Evolutionary conservation across 192 early-diverging fungal genomes (phyloP).

Genomic region (Entomortierella beljakovae): DNA sequence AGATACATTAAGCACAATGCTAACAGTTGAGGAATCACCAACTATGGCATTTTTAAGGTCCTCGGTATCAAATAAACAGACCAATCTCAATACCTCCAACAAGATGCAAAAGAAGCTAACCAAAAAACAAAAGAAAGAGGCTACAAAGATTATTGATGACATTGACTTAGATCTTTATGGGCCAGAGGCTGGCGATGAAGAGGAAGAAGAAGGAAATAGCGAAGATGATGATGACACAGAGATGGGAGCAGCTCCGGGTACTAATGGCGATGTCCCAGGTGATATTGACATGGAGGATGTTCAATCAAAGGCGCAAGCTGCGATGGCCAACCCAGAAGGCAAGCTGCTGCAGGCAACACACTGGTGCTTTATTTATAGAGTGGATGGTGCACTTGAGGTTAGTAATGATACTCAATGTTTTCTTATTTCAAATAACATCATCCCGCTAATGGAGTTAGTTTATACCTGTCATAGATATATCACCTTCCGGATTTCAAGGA

Average conservation of each 20-base stretch:
- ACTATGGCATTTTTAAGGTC: conserved; percentile 48
- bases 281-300: conserved; percentile 40
- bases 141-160: conserved; percentile 28
- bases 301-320: conserved; percentile 28
- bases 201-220: conserved; percentile 57
- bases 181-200: conserved; percentile 28
- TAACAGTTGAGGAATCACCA: conserved; percentile 41
- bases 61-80: not conserved
- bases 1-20: conserved; percentile 23
- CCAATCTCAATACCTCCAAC: not conserved
- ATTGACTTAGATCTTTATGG: conserved; percentile 52
- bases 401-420: not conserved
- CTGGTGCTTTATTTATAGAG: conserved; percentile 76
- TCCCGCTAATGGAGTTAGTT: no score
- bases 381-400: conserved; percentile 75
- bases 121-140: conserved; percentile 36
- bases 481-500: conserved; percentile 66
- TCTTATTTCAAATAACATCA: no score
- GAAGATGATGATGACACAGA: conserved; percentile 68
- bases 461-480: conserved; percentile 58
- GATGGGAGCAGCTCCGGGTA: conserved; percentile 30
- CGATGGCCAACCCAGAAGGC: conserved; percentile 50
- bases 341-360: conserved; percentile 53
- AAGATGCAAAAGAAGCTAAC: conserved; percentile 14
- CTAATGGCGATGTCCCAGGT: conserved; percentile 57